These are phyloP conservation scores for Bipolaris zeicola DNA, from an alignment of 2,329 filamentous ascomycete genomes.

Conservation along the genomic window DNA sequence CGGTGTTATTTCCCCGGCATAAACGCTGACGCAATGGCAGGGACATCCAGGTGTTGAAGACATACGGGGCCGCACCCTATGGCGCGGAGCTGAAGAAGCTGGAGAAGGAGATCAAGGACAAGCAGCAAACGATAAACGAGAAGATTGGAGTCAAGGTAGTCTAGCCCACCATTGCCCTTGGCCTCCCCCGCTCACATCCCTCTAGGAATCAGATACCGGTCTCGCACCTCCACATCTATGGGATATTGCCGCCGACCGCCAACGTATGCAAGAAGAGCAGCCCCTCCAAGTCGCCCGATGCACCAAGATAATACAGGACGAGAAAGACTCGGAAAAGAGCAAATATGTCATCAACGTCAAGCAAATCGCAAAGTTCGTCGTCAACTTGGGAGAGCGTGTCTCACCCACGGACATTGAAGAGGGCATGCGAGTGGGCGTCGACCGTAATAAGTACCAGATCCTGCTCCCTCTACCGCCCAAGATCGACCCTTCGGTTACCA, in stretches of 20 bases:
- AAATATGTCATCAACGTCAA: slow-evolving; percentile 99
- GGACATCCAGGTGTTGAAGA: slow-evolving; percentile 99
- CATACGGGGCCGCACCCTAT: slow-evolving; percentile 96
- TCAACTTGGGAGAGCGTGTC: slow-evolving; percentile 94
- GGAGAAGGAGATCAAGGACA: slow-evolving; percentile 99
- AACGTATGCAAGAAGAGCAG: slow-evolving; percentile 98
- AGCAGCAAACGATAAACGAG: slow-evolving; percentile 96
- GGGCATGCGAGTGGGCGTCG: slow-evolving; percentile 97
- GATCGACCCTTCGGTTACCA: slow-evolving; percentile 98
- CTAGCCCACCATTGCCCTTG: background rate
- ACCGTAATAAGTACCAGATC: slow-evolving; percentile 99
- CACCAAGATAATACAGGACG: slow-evolving; percentile 98
- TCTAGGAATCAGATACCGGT: slow-evolving; percentile 94
- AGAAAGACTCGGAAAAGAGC: slow-evolving; percentile 95
- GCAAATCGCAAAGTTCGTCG: slow-evolving; percentile 99
- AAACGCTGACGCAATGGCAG: slow-evolving; percentile 57
- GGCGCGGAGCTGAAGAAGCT: slow-evolving; percentile 93
- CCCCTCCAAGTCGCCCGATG: slow-evolving; percentile 96
- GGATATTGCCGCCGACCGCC: slow-evolving; percentile 96
- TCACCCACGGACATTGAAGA: slow-evolving; percentile 99
- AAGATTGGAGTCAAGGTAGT: slow-evolving; percentile 72
- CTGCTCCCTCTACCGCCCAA: slow-evolving; percentile 94
- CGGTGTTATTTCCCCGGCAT: background rate
- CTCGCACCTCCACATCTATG: slow-evolving; percentile 97
- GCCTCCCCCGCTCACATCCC: slow-evolving; percentile 11